phyloP scores from a whole-genome alignment of 179 eudicot species.

The Monotropa hypopitys region DNA sequence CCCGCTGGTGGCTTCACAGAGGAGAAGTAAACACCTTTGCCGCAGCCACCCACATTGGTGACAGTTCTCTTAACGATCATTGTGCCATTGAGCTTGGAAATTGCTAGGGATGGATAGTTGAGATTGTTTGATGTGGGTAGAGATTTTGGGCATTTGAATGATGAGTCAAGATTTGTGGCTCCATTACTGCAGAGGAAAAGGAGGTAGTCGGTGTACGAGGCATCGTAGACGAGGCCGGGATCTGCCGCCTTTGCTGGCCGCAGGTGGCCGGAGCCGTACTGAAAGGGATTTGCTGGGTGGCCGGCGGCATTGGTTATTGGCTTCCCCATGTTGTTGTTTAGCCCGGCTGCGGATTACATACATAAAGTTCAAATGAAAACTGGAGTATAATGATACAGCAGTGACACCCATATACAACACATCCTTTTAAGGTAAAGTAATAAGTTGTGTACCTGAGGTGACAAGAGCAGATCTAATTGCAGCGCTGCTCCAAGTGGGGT shows the following conservation, averaged over 20 bases:
- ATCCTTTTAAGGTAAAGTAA: no score
- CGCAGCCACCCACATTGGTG: slow-evolving; percentile 18
- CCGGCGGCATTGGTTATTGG: slow-evolving; percentile 28
- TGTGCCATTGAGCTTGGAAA: slow-evolving; percentile 16
- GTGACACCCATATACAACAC: not conserved
- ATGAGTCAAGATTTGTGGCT: not conserved
- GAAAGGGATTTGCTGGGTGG: slow-evolving; percentile 30
- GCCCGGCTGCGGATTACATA: slow-evolving; percentile 29
- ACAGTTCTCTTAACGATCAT: slow-evolving; percentile 14
- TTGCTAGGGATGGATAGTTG: slow-evolving; percentile 26
- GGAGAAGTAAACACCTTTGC: slow-evolving; percentile 17
- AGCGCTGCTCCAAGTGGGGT: slow-evolving; percentile 85
- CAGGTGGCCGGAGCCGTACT: slow-evolving; percentile 43
- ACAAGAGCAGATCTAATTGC: slow-evolving; percentile 91
- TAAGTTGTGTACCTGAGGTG: slow-evolving; percentile 47
- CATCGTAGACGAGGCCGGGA: slow-evolving; percentile 44
- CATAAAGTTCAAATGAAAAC: not conserved
- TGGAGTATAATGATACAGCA: not conserved
- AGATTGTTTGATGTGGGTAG: slow-evolving; percentile 11
- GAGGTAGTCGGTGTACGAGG: slow-evolving; percentile 26
- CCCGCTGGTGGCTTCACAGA: slow-evolving; percentile 19
- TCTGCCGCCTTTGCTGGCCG: slow-evolving; percentile 39
- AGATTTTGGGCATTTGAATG: slow-evolving; percentile 3
- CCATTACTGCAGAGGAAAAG: slow-evolving; percentile 26
- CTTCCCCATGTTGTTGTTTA: slow-evolving; percentile 23